Conservation (phyloP, 2,329 filamentous ascomycete species). For the Fusarium sacchari region DNA sequence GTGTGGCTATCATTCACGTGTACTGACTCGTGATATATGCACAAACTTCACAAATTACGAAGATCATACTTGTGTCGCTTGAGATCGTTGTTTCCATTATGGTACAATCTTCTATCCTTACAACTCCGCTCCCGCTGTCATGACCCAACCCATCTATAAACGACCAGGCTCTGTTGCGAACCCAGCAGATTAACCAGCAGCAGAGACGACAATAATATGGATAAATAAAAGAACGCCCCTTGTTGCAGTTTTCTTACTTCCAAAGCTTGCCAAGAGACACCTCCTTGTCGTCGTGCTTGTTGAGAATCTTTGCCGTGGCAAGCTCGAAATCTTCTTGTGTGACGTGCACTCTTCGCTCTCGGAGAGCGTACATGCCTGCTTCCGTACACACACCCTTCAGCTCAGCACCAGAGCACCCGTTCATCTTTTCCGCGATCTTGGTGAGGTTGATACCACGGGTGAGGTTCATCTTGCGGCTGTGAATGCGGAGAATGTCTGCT, state of each 20-base stretch:
- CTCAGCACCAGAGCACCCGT: slow-evolving; percentile 96
- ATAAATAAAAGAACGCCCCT: slow-evolving; percentile 33
- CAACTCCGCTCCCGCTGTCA: slow-evolving; percentile 45
- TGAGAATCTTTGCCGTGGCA: slow-evolving; percentile 97
- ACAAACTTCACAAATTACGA: background rate
- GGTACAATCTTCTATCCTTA: slow-evolving; percentile 50
- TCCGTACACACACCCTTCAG: slow-evolving; percentile 99
- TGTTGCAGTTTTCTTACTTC: slow-evolving; percentile 49
- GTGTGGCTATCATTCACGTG: background rate
- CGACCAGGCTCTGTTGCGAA: slow-evolving; percentile 30
- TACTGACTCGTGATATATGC: background rate
- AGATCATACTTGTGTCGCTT: slow-evolving; percentile 16
- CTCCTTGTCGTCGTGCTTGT: slow-evolving; percentile 99
- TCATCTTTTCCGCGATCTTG: slow-evolving; percentile 99
- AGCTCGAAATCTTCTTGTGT: slow-evolving; percentile 99
- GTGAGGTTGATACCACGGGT: slow-evolving; percentile 96
- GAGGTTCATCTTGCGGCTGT: slow-evolving; percentile 98
- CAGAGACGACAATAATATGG: slow-evolving; percentile 37
- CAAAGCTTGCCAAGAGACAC: slow-evolving; percentile 87
- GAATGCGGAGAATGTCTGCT: slow-evolving; percentile 97
- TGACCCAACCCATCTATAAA: slow-evolving; percentile 44
- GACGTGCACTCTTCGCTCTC: slow-evolving; percentile 95
- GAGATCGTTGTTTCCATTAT: slow-evolving; percentile 37
- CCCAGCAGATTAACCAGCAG: slow-evolving; percentile 35
- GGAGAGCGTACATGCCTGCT: slow-evolving; percentile 96